These are phyloP conservation scores for Fusarium metavorans DNA, from an alignment of 2,329 filamentous ascomycete genomes.

Conservation along the genomic window DNA sequence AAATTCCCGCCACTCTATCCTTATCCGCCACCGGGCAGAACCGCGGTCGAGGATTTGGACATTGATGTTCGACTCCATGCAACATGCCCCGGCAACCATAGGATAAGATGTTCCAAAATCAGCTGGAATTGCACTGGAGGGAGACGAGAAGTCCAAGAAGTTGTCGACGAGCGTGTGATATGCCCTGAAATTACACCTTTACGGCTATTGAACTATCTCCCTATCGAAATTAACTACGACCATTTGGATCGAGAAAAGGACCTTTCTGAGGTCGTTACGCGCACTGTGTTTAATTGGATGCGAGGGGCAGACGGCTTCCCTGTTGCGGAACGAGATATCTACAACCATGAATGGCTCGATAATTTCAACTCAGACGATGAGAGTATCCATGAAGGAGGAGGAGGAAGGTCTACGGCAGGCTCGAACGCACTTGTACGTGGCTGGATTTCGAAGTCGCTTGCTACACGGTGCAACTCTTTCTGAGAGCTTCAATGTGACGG, in stretches of 20 bases:
- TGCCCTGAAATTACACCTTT: neutral
- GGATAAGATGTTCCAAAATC: neutral
- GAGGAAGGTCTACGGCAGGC: conserved; percentile 1
- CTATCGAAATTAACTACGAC: neutral
- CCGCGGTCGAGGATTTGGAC: conserved; percentile 6
- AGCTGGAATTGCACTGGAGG: neutral
- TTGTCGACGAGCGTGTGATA: neutral
- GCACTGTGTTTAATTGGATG: conserved; percentile 27
- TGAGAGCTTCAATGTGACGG: too few relatives aligned
- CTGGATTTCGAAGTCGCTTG: too few relatives aligned
- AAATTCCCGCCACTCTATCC: conserved; percentile 3
- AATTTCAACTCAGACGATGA: conserved; percentile 17
- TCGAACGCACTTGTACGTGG: neutral
- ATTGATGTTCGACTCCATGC: conserved; percentile 7
- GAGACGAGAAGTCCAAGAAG: neutral
- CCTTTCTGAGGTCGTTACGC: conserved; percentile 11
- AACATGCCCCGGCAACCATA: neutral
- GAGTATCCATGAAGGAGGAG: conserved; percentile 5
- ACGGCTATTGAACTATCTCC: neutral
- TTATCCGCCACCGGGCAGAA: conserved; percentile 2
- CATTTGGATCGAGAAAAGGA: conserved; percentile 21
- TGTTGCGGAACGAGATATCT: conserved; percentile 22
- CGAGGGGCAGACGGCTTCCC: conserved; percentile 15
- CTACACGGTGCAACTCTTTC: too few relatives aligned
- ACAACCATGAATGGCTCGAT: conserved; percentile 23